A percentile compares a stretch with the other conserved stretches of the same genome.
These are phyloP conservation scores for Aegilops sharonensis DNA, from an alignment of 176 grass and related monocot genomes.

Conservation along the genomic window DNA sequence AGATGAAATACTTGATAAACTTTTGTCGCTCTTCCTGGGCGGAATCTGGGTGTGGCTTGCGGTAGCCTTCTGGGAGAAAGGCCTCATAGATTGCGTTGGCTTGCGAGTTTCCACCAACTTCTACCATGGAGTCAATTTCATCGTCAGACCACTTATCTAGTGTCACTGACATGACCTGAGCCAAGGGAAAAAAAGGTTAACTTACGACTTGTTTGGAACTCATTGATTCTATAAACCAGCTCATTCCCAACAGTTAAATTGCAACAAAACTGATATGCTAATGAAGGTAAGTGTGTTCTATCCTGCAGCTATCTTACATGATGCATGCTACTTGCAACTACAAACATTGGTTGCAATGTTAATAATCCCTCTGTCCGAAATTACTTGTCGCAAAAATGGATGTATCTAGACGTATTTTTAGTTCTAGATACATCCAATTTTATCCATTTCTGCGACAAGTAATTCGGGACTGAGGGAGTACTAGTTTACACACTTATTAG, in stretches of 20 bases:
- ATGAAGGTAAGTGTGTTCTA: background rate
- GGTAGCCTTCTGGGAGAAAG: slow-evolving; percentile 65
- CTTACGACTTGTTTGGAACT: background rate
- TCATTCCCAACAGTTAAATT: background rate
- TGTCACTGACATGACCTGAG: slow-evolving; percentile 65
- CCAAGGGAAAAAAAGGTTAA: background rate
- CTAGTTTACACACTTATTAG: background rate
- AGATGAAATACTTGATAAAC: slow-evolving; percentile 62
- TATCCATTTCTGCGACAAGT: too few relatives aligned
- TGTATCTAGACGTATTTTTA: too few relatives aligned
- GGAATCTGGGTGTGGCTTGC: slow-evolving; percentile 61
- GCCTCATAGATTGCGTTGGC: slow-evolving; percentile 86
- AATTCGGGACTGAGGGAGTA: too few relatives aligned
- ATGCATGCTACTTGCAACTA: background rate
- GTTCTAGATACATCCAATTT: too few relatives aligned
- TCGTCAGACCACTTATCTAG: slow-evolving; percentile 78
- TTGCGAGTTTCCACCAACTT: slow-evolving; percentile 85
- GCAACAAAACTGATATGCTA: background rate
- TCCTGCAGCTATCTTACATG: background rate
- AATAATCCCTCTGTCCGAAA: too few relatives aligned
- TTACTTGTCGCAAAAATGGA: too few relatives aligned
- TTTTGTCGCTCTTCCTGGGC: slow-evolving; percentile 49
- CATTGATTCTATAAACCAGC: background rate
- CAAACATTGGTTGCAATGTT: background rate
- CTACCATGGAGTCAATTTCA: slow-evolving; percentile 67